phyloP scores from a whole-genome alignment of 176 grass and related monocot genomes.

The Carex scoparia region DNA sequence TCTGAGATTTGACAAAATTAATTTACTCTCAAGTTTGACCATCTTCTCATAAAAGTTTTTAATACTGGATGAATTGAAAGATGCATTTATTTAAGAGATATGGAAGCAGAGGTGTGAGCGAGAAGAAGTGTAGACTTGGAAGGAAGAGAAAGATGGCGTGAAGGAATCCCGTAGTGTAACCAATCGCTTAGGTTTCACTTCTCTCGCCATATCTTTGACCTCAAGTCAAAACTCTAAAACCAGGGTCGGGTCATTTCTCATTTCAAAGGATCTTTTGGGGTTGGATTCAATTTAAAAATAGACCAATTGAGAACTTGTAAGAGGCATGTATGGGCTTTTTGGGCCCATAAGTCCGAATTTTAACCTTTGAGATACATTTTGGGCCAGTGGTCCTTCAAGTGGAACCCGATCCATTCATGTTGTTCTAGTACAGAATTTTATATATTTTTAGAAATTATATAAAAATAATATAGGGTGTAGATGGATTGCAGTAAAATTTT shows the following conservation, averaged over 20 bases:
- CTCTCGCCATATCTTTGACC: constrained; percentile 2
- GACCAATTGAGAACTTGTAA: not conserved
- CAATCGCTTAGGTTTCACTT: constrained; percentile 3
- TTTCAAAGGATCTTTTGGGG: not conserved
- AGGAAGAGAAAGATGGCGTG: constrained; percentile 20
- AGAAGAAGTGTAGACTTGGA: constrained; percentile 14
- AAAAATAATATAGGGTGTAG: too few relatives aligned
- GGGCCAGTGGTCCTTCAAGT: not conserved
- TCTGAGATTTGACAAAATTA: not conserved
- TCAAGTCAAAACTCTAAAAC: not conserved
- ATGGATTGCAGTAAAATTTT: too few relatives aligned
- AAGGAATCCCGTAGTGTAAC: not conserved
- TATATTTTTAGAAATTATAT: too few relatives aligned
- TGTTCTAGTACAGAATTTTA: too few relatives aligned
- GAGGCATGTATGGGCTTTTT: not conserved
- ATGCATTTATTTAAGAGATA: constrained; percentile 1
- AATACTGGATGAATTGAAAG: not conserved
- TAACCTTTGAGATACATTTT: not conserved
- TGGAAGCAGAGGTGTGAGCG: not conserved
- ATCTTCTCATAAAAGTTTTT: not conserved
- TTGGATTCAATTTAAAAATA: not conserved
- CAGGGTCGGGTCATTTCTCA: not conserved
- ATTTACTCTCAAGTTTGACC: not conserved
- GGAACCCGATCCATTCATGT: not conserved
- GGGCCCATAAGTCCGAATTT: not conserved